phyloP scores from a whole-genome alignment of 306 rosid genomes.

The Cyamopsis tetragonoloba region DNA sequence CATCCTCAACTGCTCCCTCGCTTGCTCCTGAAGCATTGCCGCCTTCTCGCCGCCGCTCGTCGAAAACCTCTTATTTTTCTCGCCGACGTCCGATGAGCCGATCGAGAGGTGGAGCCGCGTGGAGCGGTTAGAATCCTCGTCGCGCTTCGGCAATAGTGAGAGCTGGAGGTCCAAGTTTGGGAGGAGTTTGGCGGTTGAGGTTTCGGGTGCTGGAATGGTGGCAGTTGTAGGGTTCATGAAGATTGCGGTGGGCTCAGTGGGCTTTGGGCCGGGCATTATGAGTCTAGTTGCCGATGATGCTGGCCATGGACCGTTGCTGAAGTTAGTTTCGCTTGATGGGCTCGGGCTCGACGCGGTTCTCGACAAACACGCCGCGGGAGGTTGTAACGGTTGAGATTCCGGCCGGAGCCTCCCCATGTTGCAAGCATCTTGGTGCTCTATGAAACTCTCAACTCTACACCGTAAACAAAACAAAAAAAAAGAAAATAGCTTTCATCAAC shows the following conservation, averaged over 20 bases:
- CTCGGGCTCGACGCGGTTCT: slow-evolving; percentile 97
- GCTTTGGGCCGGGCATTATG: slow-evolving; percentile 28
- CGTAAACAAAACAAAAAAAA: too few species aligned
- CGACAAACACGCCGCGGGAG: slow-evolving; percentile 62
- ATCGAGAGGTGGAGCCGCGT: slow-evolving; percentile 83
- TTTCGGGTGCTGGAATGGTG: neutral
- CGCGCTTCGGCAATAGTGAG: slow-evolving; percentile 46
- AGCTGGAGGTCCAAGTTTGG: slow-evolving; percentile 93
- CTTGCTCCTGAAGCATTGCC: slow-evolving; percentile 60
- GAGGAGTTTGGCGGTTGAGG: slow-evolving; percentile 28
- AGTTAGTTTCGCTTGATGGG: slow-evolving; percentile 84
- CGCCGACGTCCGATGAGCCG: slow-evolving; percentile 65
- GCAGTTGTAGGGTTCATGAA: slow-evolving; percentile 37
- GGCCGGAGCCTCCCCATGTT: slow-evolving; percentile 65
- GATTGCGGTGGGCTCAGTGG: slow-evolving; percentile 28
- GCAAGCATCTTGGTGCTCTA: slow-evolving; percentile 98
- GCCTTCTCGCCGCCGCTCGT: too few species aligned
- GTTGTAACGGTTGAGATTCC: slow-evolving; percentile 56
- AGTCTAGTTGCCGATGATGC: slow-evolving; percentile 47
- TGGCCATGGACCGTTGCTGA: slow-evolving; percentile 59
- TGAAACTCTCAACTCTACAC: slow-evolving; percentile 93
- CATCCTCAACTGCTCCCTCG: slow-evolving; percentile 53
- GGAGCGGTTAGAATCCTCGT: slow-evolving; percentile 38
- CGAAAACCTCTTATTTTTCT: too few species aligned
- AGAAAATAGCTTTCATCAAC: too few species aligned